These are phyloP conservation scores for Diplodia scrobiculata DNA, from an alignment of 2,329 filamentous ascomycete genomes.

Conservation along the genomic window DNA sequence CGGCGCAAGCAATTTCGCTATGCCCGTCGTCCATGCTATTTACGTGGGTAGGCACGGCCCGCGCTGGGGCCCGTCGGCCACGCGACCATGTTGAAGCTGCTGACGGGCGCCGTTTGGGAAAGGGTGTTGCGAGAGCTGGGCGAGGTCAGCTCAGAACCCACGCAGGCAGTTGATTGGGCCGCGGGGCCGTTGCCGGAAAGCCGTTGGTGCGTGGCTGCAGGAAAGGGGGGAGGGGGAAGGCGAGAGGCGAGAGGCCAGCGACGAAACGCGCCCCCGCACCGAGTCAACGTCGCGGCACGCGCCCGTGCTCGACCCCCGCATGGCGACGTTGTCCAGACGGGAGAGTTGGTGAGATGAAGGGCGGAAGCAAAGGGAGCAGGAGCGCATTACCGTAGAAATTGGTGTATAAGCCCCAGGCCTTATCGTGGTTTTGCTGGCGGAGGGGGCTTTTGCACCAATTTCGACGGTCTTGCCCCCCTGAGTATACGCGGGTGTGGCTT, in stretches of 20 bases:
- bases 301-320: neutral
- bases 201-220: neutral
- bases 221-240: constrained; percentile 8
- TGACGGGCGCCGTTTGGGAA: constrained; percentile 3
- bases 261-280: neutral
- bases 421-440: no score
- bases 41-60: neutral
- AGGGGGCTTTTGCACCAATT: no score
- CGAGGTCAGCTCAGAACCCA: neutral
- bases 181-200: constrained; percentile 9
- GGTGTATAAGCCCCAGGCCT: no score
- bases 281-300: constrained; percentile 3
- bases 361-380: neutral
- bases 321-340: neutral
- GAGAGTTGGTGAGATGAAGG: neutral
- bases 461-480: no score
- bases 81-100: neutral
- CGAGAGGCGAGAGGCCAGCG: neutral
- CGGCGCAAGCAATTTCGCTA: constrained; percentile 17
- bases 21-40: neutral
- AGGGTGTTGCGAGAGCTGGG: neutral
- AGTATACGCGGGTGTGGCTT: no score
- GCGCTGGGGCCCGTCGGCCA: constrained; percentile 1
- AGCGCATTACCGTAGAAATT: no score
- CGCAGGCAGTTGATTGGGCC: constrained; percentile 2